phyloP scores from a whole-genome alignment of 164 flowering plant genomes.

The Vitis labrusca region DNA sequence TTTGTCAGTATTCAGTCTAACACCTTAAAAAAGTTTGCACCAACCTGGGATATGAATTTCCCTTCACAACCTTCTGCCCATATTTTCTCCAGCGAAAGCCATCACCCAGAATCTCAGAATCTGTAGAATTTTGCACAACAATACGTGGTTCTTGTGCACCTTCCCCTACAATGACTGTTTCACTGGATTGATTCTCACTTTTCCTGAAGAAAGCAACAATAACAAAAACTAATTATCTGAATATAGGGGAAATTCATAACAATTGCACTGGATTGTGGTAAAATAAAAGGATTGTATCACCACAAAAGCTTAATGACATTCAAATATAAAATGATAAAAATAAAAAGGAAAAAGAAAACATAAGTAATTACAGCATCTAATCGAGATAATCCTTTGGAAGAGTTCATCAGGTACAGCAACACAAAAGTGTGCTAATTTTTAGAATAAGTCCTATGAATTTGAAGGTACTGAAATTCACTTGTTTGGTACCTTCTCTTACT shows the following conservation, averaged over 20 bases:
- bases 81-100: constrained; percentile 99
- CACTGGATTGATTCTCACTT: constrained; percentile 39
- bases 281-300: not conserved
- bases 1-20: not conserved
- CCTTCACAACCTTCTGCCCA: constrained; percentile 96
- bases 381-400: no score
- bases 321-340: not conserved
- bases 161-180: constrained; percentile 34
- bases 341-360: not conserved
- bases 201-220: constrained; percentile 42
- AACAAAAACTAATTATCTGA: not conserved
- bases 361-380: not conserved
- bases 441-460: no score
- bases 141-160: constrained; percentile 41
- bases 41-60: constrained; percentile 95
- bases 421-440: no score
- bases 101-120: constrained; percentile 63
- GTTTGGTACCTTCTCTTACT: constrained; percentile 70
- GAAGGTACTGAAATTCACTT: no score
- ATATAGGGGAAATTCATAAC: no score
- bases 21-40: constrained; percentile 1
- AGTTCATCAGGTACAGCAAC: no score
- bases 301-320: not conserved
- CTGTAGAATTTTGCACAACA: constrained; percentile 49
- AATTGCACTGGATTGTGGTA: no score